These are phyloP conservation scores for Hibiscus syriacus DNA, from an alignment of 345 rosid genomes.

Conservation along the genomic window DNA sequence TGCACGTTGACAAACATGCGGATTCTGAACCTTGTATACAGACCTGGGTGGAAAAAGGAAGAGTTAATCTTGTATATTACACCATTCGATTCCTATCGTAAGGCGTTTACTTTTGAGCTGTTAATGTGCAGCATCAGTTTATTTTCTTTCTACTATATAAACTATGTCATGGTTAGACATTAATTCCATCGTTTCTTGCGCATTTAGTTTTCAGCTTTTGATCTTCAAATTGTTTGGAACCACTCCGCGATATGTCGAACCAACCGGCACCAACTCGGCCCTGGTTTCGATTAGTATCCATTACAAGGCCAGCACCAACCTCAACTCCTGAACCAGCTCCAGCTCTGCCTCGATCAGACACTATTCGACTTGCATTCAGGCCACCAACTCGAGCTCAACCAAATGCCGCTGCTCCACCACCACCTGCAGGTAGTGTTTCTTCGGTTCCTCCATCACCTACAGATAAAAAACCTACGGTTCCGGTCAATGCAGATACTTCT, in stretches of 20 bases:
- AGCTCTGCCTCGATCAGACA: conserved; percentile 23
- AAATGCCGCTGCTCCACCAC: conserved; percentile 3
- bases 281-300: conserved; percentile 48
- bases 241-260: conserved; percentile 28
- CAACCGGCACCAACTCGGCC: conserved; percentile 36
- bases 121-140: neutral
- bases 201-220: neutral
- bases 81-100: conserved; percentile 31
- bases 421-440: neutral
- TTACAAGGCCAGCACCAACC: conserved; percentile 30
- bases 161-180: neutral
- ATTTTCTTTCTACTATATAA: conserved; percentile 21
- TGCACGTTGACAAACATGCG: neutral
- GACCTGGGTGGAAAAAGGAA: neutral
- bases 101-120: conserved; percentile 21
- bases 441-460: conserved; percentile 31
- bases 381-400: conserved; percentile 20
- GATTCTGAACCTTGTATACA: neutral
- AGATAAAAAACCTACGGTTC: conserved; percentile 12
- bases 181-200: neutral
- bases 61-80: neutral
- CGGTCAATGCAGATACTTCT: neutral
- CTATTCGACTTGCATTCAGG: conserved; percentile 27
- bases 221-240: neutral
- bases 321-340: conserved; percentile 25